Evolutionary conservation across 2,329 filamentous ascomycete genomes (phyloP).

Genomic region (Colletotrichum simmondsii): DNA sequence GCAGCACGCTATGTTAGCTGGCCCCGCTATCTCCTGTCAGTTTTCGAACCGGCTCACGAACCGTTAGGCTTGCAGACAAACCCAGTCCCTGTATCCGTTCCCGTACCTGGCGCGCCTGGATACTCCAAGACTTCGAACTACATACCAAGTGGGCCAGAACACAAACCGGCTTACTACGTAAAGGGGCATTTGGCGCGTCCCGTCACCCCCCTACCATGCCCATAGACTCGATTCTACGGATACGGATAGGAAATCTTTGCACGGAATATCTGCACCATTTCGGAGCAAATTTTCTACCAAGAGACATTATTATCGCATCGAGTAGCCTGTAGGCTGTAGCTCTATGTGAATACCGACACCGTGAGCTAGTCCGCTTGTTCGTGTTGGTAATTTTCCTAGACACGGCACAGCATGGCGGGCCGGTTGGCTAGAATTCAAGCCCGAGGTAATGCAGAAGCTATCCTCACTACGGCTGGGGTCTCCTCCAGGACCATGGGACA

Average conservation of each 20-base stretch:
- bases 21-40: slow-evolving; percentile 28
- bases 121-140: background rate
- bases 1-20: slow-evolving; percentile 14
- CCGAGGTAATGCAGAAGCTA: background rate
- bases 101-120: background rate
- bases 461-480: background rate
- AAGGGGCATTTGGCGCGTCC: slow-evolving; percentile 21
- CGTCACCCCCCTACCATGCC: background rate
- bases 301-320: background rate
- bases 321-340: background rate
- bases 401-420: background rate
- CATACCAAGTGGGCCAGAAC: slow-evolving; percentile 4
- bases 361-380: background rate
- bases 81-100: background rate
- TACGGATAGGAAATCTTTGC: no score
- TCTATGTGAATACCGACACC: background rate
- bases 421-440: background rate
- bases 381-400: background rate
- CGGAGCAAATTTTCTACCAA: background rate
- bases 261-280: no score
- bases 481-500: slow-evolving; percentile 11
- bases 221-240: no score
- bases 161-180: background rate
- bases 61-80: slow-evolving; percentile 21
- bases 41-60: slow-evolving; percentile 32